Base-by-base conservation (phyloP, 2,329 filamentous ascomycete species). In the Trichoderma guizhouense region DNA sequence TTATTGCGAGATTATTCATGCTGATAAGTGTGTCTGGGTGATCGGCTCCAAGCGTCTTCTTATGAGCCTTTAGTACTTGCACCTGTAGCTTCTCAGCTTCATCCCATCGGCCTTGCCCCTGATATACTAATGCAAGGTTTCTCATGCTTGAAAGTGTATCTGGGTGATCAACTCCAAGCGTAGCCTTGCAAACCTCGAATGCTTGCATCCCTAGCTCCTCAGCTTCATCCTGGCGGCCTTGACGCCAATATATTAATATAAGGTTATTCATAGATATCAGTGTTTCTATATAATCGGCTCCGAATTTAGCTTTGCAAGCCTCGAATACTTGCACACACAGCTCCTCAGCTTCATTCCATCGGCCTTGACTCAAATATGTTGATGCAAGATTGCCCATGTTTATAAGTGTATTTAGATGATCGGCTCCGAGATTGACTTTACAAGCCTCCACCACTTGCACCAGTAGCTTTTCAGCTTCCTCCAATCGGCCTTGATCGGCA, bases 101-200 rank as follows among this genome's bases (percentile, higher is more conserved):
- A 18, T 57, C 53, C 7, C 1, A 30, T 18, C 26, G 53, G 24
- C 53, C 26, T 28, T 28, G 51, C 0, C 3, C 0, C 12, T 0
- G 0, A 30, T 28, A 28, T n/a, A 14, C 9, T 5, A 0, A 3
- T 30, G 53, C 53, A 57, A 57, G 53, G 12, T 9, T 57, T 0
- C 0, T 0, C 24, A 57, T 57, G 14, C 21, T 18, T 18, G 0
- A 5, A 1, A 57, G 4, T 5, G 14, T 28, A 5, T 28, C 0
- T 28, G 11, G 24, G 24, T n/a, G n/a, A n/a, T n/a, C n/a, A n/a
- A n/a, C 24, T 28, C 12, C 51, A 7, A 55, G 21, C 6, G 1
- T 5, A 1, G 7, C 2, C 3, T 15, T 57, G 14, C 24, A 26
- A 57, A 3, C 8, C 1, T 57, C 7, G 2, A 57, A 2, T 2